Evolutionary conservation across 768 basidiomycete genomes (phyloP), one percentile per base, ranked within the genome.

Genomic region (Termitomyces sp.): DNA sequence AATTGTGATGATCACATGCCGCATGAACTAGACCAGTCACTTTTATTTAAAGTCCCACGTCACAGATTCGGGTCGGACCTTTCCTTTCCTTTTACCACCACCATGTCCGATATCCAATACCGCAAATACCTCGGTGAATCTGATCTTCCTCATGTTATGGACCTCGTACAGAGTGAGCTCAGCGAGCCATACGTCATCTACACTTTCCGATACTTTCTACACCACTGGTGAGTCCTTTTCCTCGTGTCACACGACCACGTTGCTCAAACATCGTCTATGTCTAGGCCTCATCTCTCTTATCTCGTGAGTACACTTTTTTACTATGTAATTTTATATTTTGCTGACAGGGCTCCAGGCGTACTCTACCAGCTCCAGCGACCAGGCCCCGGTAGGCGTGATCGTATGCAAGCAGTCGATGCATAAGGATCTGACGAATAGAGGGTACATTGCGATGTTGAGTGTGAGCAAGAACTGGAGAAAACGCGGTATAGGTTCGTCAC

Each of bases 391-490:
- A 57, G 97, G 93, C 27, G 91, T 92, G 15, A 92, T 99, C 56
- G 89, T 99, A 20, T 97, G 94, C 82, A 99, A 98, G 77, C 96
- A 97, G 72, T 94, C 94, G 63, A 78, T 82, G 68, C 97, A 98
- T 73, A 77, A 77, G 52, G 81, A 87, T 58, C 72, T 75, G 36
- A 75, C 83, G 10, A 91, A 94, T 67, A 73, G 97, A 66, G 97
- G 97, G 13, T 99, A 99, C 68, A 96, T 99, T 55, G 97, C 95
- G 35, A 98, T 98, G 97, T 82, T 98, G 52, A 93, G 91, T 64
- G 94, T 98, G 27, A 80, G 82, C 69, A 86, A 85, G 69, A 71
- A 76, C 36, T 97, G 86, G 82, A 79, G 96, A 35, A 89, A 96
- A 70, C 84, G 87, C 50, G 96, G 97, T 32, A 93, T 98, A 67